Base-by-base conservation (phyloP, 2,329 filamentous ascomycete species). In the Aureobasidium sp. region DNA sequence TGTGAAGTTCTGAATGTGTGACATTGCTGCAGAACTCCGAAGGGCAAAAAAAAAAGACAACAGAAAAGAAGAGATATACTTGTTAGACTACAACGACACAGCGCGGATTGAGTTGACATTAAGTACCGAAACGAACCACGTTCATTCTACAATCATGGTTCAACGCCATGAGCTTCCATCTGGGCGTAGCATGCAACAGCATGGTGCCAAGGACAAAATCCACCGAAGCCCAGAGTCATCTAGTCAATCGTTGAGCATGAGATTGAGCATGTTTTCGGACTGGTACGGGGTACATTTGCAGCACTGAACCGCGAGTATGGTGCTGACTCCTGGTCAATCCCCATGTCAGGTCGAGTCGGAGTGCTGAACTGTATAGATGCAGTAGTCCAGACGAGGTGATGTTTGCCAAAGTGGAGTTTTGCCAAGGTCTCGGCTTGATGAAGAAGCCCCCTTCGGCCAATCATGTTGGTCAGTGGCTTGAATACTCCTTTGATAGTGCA, bases 1-100 rank as follows among this genome's bases (percentile, higher is more conserved):
- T 48, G 64, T 64, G 61, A 70, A 69, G 50, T 71, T 67, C 60
- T 70, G 69, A 30, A 70, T 71, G 25, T 59, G 57, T 3, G 14
- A 10, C 34, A 59, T 59, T 30, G 42, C 21, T 58, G 54, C 29
- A 57, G 49, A 8, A 39, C 11, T 37, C 34, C 2, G 13, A 39
- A 30, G 36, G 30, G 8, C 2, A 5, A n/a, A 30, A 8, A n/a
- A 34, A 21, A 47, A 45, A 21, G 29, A 25, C 11, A 37, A 7
- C 1, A 25, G 27, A 34, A 14, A 16, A 9, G 4, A 55, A 10
- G 25, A 41, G 1, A 21, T 14, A 30, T 51, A 34, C 21, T 34
- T 39, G 10, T 16, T 27, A 7, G 5, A 39, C 16, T 11, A 25
- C 36, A 30, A 8, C 21, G 25, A 21, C n/a, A 25, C 25, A 36